These are phyloP conservation scores for Starmerella floricola DNA, from an alignment of 805 yeast genomes.

Conservation along the genomic window DNA sequence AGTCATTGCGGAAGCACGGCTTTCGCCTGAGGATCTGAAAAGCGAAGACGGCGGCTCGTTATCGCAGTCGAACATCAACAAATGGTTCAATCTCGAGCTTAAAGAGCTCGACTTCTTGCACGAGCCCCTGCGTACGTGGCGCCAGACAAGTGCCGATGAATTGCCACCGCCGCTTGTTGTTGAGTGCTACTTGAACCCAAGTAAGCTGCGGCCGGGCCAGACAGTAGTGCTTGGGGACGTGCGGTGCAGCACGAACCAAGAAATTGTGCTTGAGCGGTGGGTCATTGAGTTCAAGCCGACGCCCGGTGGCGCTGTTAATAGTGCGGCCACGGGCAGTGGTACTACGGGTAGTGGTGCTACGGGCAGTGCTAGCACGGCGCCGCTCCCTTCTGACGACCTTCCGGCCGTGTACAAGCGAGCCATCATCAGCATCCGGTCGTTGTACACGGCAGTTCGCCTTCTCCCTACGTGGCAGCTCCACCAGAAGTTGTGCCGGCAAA, in stretches of 20 bases:
- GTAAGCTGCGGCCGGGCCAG: conserved; percentile 45
- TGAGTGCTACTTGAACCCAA: conserved; percentile 66
- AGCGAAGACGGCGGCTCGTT: background rate
- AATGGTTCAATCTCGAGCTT: conserved; percentile 33
- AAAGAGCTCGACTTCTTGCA: conserved; percentile 32
- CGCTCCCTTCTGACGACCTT: conserved; percentile 34
- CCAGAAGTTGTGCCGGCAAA: conserved; percentile 34
- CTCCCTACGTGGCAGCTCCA: conserved; percentile 60
- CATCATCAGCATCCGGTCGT: conserved; percentile 57
- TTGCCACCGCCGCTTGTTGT: conserved; percentile 70
- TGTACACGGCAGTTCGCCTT: conserved; percentile 52
- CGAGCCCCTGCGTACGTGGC: conserved; percentile 60
- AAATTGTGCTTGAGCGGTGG: conserved; percentile 94
- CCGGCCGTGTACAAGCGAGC: conserved; percentile 64
- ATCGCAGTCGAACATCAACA: conserved; percentile 14
- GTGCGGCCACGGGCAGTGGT: background rate
- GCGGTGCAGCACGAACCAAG: conserved; percentile 41
- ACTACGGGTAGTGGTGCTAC: background rate
- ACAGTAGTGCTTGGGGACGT: conserved; percentile 48
- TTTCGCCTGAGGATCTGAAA: conserved; percentile 10
- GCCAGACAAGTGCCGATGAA: conserved; percentile 22
- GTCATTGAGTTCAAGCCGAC: conserved; percentile 58
- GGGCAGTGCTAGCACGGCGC: background rate
- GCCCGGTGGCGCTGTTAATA: background rate
- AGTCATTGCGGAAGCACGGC: conserved; percentile 25